These are phyloP conservation scores for Przewalskia tangutica DNA, from an alignment of 257 asterid genomes.

Conservation along the genomic window DNA sequence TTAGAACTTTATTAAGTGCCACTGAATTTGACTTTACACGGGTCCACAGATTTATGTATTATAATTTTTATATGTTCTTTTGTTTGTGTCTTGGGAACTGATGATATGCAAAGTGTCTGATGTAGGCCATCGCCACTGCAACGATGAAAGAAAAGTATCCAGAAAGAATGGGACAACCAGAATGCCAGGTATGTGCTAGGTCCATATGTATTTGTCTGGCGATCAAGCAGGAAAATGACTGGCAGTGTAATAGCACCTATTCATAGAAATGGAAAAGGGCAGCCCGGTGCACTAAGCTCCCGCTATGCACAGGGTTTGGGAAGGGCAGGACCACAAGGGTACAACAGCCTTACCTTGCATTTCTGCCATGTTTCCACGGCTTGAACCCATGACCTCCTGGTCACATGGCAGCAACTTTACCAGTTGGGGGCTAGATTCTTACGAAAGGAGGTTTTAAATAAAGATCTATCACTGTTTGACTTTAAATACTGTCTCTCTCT, in stretches of 20 bases:
- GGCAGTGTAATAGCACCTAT: background rate
- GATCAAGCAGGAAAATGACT: background rate
- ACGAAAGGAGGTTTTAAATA: background rate
- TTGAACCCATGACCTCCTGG: too few relatives aligned
- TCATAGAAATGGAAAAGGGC: background rate
- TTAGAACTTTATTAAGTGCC: background rate
- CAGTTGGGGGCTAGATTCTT: background rate
- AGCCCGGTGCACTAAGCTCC: too few relatives aligned
- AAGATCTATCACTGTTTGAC: background rate
- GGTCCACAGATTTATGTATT: background rate
- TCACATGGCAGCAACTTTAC: too few relatives aligned
- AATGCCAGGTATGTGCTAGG: conserved; percentile 59
- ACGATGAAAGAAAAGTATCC: conserved; percentile 92
- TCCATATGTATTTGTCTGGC: background rate
- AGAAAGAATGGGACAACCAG: conserved; percentile 87
- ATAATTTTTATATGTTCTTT: background rate
- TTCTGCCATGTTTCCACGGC: too few relatives aligned
- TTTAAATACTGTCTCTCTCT: background rate
- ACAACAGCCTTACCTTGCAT: too few relatives aligned
- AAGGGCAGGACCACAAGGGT: too few relatives aligned
- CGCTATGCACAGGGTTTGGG: too few relatives aligned
- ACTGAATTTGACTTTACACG: background rate
- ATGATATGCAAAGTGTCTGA: conserved; percentile 7
- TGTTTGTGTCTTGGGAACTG: background rate
- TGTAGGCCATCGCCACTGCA: conserved; percentile 82